Evolutionary conservation across 768 basidiomycete genomes (phyloP), one percentile per base, ranked within the genome.

Genomic region (Leccinum disarticulatum): DNA sequence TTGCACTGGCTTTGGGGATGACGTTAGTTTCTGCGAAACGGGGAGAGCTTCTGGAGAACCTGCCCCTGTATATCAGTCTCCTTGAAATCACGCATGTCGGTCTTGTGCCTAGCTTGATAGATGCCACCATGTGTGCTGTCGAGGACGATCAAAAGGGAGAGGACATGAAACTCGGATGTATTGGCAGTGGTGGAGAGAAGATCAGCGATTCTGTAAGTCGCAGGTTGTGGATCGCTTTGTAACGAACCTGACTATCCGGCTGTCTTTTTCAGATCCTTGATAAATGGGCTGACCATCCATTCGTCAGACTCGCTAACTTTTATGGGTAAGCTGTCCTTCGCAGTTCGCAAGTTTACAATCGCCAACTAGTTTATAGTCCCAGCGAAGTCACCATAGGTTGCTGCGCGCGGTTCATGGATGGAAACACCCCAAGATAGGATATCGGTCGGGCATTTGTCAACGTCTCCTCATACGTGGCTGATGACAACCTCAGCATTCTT

Each of bases 351-450:
- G 28, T 52, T 25, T 47, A 19, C 47, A 11, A 49, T 17, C 41
- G 35, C 30, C 14, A 30, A 56, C 47, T 27, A n/a, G 52, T n/a
- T 19, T 11, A 27, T 50, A 77, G 75, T 1, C 82, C 82, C 17
- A 83, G 77, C 54, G 81, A 83, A 66, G 81, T 76, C 22, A 81
- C 81, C 8, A 83, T 83, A 61, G 81, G 81, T 10, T 83, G 81
- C 63, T 79, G 77, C 55, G 77, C 78, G 3, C 71, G 81, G 41
- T 73, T 72, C 46, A 77, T 83, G 77, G 72, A 77, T 54, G 61
- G 67, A 36, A 69, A 63, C 22, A 79, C 73, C 17, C 77, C 76
- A 13, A 74, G 76, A 55, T 75, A 76, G 13, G 80, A 82, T 55
- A 76, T 83, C 41, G 81, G 81, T 22, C 70, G 66, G 43, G 70